Percentiles rank a stretch among this genome's conserved stretches.
These are phyloP conservation scores for Cyclospora cayetanensis DNA, from an alignment of 169 alveolate genomes.

Conservation along the genomic window DNA sequence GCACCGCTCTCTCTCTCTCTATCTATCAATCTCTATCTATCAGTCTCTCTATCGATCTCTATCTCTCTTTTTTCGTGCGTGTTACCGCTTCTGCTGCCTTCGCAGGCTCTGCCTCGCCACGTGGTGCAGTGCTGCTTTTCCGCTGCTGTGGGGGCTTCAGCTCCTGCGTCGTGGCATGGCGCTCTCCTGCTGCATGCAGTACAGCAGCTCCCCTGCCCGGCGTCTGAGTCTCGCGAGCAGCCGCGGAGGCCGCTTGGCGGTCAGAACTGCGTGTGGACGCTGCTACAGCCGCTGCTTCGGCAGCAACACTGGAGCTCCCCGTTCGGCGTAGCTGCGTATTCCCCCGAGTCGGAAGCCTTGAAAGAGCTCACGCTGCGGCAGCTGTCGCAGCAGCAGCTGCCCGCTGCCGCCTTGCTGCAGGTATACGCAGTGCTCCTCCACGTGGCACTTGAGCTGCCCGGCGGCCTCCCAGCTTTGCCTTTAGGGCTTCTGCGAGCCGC, in stretches of 20 bases:
- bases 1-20: neutral
- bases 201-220: too few species aligned
- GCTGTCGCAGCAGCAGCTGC: slow-evolving; percentile 18
- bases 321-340: neutral
- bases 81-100: neutral
- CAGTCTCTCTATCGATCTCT: neutral
- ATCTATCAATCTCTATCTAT: neutral
- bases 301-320: neutral
- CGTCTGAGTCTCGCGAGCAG: too few species aligned
- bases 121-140: slow-evolving; percentile 26
- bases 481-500: too few species aligned
- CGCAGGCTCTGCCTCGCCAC: neutral
- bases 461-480: too few species aligned
- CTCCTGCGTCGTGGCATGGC: too few species aligned
- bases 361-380: neutral
- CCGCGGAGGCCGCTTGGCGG: too few species aligned
- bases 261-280: neutral
- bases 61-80: too few species aligned
- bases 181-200: too few species aligned
- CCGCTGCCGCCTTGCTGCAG: slow-evolving; percentile 35
- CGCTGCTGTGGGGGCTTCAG: neutral
- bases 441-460: neutral
- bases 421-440: neutral
- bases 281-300: neutral
- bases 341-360: neutral